Percentiles rank a stretch among this genome's conserved stretches.
Conservation (phyloP, 2,329 filamentous ascomycete species). For the Fusarium napiforme region DNA sequence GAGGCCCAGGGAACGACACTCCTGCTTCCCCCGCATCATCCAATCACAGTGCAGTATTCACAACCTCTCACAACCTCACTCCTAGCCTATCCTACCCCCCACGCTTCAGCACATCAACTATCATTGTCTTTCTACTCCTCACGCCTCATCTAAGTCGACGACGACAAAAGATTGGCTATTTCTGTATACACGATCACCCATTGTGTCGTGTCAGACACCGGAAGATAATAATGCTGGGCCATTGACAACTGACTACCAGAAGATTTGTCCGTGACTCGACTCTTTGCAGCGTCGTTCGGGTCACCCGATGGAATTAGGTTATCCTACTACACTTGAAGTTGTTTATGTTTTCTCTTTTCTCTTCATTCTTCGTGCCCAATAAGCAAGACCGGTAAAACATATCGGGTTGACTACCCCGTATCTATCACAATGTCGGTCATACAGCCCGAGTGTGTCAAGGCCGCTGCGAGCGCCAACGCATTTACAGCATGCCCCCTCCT, state of each 20-base stretch:
- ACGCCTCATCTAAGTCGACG: neutral
- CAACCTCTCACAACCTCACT: constrained; percentile 41
- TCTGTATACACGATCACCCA: neutral
- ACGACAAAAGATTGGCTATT: neutral
- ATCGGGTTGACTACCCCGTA: neutral
- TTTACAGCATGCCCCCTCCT: neutral
- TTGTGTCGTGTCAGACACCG: neutral
- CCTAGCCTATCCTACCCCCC: constrained; percentile 18
- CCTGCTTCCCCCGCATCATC: constrained; percentile 18
- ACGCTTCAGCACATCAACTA: neutral
- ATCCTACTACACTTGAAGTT: neutral
- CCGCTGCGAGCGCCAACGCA: neutral
- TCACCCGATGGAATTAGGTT: neutral
- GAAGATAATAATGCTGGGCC: neutral
- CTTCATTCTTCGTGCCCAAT: neutral
- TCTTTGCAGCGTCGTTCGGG: neutral
- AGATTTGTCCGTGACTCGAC: neutral
- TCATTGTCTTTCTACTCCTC: neutral
- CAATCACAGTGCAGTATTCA: constrained; percentile 32
- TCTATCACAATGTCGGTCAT: neutral
- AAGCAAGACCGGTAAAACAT: neutral
- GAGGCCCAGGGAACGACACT: constrained; percentile 1
- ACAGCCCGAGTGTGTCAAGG: too few relatives aligned
- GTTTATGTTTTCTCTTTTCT: neutral
- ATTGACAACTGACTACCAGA: neutral